Evolutionary conservation across 2,329 filamentous ascomycete species (phyloP).

Genomic region (Botryosphaeria agaves): DNA sequence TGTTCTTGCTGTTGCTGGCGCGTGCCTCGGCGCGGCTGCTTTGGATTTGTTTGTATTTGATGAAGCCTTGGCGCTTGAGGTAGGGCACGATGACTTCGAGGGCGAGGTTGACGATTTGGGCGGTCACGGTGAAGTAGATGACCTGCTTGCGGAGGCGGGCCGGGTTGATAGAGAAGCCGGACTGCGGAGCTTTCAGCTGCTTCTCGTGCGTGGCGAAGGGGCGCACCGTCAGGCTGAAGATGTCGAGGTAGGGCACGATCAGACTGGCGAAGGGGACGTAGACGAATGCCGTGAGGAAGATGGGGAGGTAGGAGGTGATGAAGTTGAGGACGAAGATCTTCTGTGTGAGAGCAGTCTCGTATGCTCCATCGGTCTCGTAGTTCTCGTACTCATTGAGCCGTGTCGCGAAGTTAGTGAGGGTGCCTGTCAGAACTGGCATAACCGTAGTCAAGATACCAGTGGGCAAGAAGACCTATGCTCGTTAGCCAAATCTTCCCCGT

Average conservation of each 20-base stretch:
- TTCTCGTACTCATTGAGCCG: conserved; percentile 73
- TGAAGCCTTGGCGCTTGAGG: conserved; percentile 59
- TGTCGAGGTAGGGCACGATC: conserved; percentile 69
- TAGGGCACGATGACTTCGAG: conserved; percentile 78
- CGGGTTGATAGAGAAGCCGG: conserved; percentile 66
- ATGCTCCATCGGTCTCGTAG: conserved; percentile 72
- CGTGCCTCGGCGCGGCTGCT: conserved; percentile 39
- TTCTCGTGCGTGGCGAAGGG: conserved; percentile 62
- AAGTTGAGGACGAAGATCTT: conserved; percentile 96
- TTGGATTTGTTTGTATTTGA: conserved; percentile 64
- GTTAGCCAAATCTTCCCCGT: conserved; percentile 2
- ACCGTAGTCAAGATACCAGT: conserved; percentile 72
- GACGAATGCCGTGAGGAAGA: conserved; percentile 85
- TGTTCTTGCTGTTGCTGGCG: conserved; percentile 27
- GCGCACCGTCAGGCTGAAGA: conserved; percentile 60
- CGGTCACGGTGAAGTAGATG: conserved; percentile 90
- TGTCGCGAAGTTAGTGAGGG: conserved; percentile 62
- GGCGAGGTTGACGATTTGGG: conserved; percentile 73
- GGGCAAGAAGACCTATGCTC: conserved; percentile 58
- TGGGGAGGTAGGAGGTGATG: conserved; percentile 83
- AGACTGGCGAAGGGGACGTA: conserved; percentile 82
- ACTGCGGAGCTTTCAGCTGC: conserved; percentile 38
- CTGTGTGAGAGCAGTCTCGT: conserved; percentile 68
- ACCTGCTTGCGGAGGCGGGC: conserved; percentile 74
- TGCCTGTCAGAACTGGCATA: conserved; percentile 58